Evolutionary conservation across 495 filamentous ascomycete species (phyloP).

Genomic region (Neurospora sp.): DNA sequence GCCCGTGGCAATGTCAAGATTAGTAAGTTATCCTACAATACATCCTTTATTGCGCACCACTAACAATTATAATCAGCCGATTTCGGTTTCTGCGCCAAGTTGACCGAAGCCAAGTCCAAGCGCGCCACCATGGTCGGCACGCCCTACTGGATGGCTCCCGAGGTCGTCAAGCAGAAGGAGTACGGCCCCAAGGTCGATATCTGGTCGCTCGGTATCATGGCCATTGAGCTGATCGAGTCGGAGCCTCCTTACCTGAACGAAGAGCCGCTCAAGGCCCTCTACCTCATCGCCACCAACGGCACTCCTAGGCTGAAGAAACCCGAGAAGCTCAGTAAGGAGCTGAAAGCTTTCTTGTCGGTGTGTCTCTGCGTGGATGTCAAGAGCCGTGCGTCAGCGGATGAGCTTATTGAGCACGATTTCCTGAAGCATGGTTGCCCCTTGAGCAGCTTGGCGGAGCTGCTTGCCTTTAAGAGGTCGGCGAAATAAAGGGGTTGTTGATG

Average conservation of each 20-base stretch:
- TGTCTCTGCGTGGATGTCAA: conserved; percentile 95
- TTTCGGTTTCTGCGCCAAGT: conserved; percentile 98
- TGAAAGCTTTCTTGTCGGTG: conserved; percentile 90
- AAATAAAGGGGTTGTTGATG: conserved; percentile 25
- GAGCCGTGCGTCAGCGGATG: conserved; percentile 80
- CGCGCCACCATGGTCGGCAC: conserved; percentile 98
- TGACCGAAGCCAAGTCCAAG: conserved; percentile 93
- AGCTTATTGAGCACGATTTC: conserved; percentile 74
- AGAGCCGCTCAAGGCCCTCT: conserved; percentile 92
- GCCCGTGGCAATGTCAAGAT: conserved; percentile 95
- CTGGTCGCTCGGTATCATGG: conserved; percentile 99
- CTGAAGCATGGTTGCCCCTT: conserved; percentile 69
- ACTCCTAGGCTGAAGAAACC: conserved; percentile 95
- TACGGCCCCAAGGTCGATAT: conserved; percentile 98
- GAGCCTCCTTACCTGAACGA: conserved; percentile 97
- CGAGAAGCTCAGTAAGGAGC: conserved; percentile 89
- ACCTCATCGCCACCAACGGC: conserved; percentile 94
- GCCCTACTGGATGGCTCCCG: conserved; percentile 99
- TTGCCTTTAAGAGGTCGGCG: conserved; percentile 59
- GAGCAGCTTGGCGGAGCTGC: conserved; percentile 69
- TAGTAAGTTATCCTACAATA: conserved; percentile 49
- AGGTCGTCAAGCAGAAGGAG: conserved; percentile 98
- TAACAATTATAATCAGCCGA: conserved; percentile 53
- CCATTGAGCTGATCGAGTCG: conserved; percentile 99
- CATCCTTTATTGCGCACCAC: conserved; percentile 8